These are phyloP conservation scores for Aristolochia californica DNA, from an alignment of 164 flowering plant genomes.

Conservation along the genomic window DNA sequence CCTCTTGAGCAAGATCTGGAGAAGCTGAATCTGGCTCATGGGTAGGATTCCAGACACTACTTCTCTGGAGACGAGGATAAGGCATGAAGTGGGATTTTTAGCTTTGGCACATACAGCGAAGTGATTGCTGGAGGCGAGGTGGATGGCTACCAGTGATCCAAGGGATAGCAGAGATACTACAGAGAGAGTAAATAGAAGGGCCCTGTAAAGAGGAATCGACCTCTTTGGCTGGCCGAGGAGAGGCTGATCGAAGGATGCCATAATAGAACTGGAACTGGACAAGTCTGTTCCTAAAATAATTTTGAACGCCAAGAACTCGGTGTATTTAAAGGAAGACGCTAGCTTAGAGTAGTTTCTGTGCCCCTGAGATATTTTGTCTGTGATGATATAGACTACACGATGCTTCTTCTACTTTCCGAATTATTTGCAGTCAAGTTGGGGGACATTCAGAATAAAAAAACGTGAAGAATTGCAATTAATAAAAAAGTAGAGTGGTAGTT, in stretches of 20 bases:
- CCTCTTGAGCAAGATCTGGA: conserved; percentile 13
- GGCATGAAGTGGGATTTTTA: conserved; percentile 20
- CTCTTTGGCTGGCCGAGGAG: conserved; percentile 13
- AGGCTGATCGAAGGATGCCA: conserved; percentile 17
- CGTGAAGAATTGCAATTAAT: no score
- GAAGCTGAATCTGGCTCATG: neutral
- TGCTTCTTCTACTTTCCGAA: no score
- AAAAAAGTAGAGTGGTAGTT: no score
- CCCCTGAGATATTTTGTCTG: no score
- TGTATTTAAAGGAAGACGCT: no score
- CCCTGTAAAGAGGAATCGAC: conserved; percentile 12
- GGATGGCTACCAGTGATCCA: conserved; percentile 9
- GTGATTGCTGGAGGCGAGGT: neutral
- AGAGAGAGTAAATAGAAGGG: conserved; percentile 14
- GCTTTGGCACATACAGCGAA: conserved; percentile 7
- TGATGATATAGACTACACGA: no score
- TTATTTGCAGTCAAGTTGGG: no score
- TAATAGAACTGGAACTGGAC: neutral
- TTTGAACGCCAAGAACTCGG: no score
- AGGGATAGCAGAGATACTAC: conserved; percentile 16
- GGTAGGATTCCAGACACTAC: neutral
- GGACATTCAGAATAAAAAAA: no score
- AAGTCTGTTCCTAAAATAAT: no score
- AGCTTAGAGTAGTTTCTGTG: no score
- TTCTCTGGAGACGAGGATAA: conserved; percentile 15